Base-by-base conservation (phyloP, 2,329 filamentous ascomycete genomes). In the Nemania sp. region DNA sequence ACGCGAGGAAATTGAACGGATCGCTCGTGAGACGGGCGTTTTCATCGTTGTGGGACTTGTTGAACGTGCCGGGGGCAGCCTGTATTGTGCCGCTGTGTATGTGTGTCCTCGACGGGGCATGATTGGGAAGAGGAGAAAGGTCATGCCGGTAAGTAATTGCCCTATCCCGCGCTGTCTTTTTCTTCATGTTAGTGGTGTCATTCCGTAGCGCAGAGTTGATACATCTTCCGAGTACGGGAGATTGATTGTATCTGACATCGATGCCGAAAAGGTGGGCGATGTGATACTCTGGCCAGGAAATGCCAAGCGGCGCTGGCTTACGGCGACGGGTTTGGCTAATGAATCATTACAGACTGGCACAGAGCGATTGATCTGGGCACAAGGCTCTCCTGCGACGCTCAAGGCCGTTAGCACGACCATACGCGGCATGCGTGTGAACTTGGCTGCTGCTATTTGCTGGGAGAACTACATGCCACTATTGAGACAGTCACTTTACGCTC, bases 381-480 rank as follows among this genome's bases (percentile, higher is more conserved):
- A 97, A 78, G 94, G 94, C 47, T 91, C 90, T 2, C 89, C 94
- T 0, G 88, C 88, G 0, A 96, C 93, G 3, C 86, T 98, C 29
- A 88, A 89, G 70, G 94, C 94, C 3, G 89, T 97, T 0, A 91
- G 89, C 27, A 94, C 93, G 0, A 88, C 85, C 26, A 93, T 98
- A 78, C 90, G 91, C 68, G 93, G 93, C 57, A 88, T 94, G 2
- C 89, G 89, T 70, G 81, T 98, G 68, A 95, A 93, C 64, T 87
- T 98, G 67, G 94, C 91, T 0, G 90, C 92, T 2, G 95, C 94
- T 3, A 97, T 98, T 72, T 97, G 94, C 84, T 98, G 94, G 94
- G 94, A 98, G 80, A 97, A 93, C 79, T 97, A 95, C 82, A 98
- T 97, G 94, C 94, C 94, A 0, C 83, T 98, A 20, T 84, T 98